Evolutionary conservation across 2,329 filamentous ascomycete species (phyloP).

Genomic region (Colletotrichum brevisporum): DNA sequence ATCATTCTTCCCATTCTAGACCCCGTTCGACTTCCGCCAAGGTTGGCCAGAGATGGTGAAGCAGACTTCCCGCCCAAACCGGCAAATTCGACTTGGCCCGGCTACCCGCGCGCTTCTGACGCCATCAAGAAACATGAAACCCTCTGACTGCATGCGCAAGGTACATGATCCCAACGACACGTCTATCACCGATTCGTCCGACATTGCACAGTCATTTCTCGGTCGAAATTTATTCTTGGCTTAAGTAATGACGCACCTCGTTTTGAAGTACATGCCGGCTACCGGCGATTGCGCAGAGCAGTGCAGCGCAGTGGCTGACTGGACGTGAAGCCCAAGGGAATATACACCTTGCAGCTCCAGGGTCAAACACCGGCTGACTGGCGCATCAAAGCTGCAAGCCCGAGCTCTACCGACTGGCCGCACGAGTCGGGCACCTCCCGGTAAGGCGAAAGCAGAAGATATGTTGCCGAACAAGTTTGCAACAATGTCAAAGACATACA

Average conservation of each 20-base stretch:
- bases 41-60: conserved; percentile 7
- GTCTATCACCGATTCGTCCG: conserved; percentile 18
- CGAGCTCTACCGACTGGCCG: conserved; percentile 18
- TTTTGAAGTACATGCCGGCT: conserved; percentile 2
- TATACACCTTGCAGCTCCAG: background rate
- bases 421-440: conserved; percentile 6
- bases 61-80: conserved; percentile 17
- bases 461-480: conserved; percentile 15
- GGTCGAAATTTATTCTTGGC: conserved; percentile 16
- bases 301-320: too few species aligned
- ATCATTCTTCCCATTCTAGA: conserved; percentile 18
- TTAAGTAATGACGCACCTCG: conserved; percentile 23
- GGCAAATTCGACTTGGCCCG: conserved; percentile 15
- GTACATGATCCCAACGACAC: background rate
- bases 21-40: background rate
- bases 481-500: background rate
- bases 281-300: background rate
- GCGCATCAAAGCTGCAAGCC: conserved; percentile 19
- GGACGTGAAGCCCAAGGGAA: too few species aligned
- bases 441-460: conserved; percentile 18
- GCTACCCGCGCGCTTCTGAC: conserved; percentile 32
- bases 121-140: conserved; percentile 37
- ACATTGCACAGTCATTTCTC: conserved; percentile 20
- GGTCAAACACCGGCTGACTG: conserved; percentile 21
- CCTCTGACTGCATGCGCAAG: conserved; percentile 30